phyloP scores from a whole-genome alignment of 495 filamentous ascomycete species.

The Aspergillus nidulans region DNA sequence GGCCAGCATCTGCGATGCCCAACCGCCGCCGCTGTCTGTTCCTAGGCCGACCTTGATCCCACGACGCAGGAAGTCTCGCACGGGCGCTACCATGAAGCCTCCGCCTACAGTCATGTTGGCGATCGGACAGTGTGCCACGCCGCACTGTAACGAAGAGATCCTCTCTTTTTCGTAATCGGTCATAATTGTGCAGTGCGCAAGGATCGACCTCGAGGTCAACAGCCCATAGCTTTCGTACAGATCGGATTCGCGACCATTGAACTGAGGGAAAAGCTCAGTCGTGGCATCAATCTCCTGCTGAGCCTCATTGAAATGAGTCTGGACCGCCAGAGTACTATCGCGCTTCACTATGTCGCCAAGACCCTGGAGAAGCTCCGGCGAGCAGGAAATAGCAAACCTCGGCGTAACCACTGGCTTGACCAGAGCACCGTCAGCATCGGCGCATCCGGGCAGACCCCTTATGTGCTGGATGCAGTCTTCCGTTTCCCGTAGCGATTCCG shows the following conservation, averaged over 20 bases:
- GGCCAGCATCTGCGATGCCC: conserved; percentile 54
- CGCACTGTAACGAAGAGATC: conserved; percentile 45
- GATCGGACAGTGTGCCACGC: conserved; percentile 60
- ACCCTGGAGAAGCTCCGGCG: conserved; percentile 44
- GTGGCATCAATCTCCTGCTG: conserved; percentile 52
- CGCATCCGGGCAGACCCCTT: conserved; percentile 16
- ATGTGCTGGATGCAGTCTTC: conserved; percentile 49
- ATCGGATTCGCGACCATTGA: conserved; percentile 49
- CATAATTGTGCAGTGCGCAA: conserved; percentile 61
- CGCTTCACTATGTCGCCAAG: conserved; percentile 48
- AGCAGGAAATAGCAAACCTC: conserved; percentile 60
- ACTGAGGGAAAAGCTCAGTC: conserved; percentile 43
- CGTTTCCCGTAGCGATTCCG: conserved; percentile 48
- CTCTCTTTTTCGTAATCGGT: conserved; percentile 48
- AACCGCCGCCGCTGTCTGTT: conserved; percentile 65
- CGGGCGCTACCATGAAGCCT: conserved; percentile 52
- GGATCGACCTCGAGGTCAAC: conserved; percentile 51
- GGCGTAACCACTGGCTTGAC: conserved; percentile 59
- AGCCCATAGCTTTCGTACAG: conserved; percentile 52
- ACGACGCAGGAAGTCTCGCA: conserved; percentile 50
- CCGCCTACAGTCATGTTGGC: conserved; percentile 59
- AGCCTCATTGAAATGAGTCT: conserved; percentile 64
- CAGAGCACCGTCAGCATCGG: conserved; percentile 18
- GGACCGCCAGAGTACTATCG: conserved; percentile 52
- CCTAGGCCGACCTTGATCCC: conserved; percentile 64